Percentiles rank a stretch among this genome's conserved stretches.
These are phyloP conservation scores for Metschnikowia bowlesiae DNA, from an alignment of 805 yeast species.

Conservation along the genomic window DNA sequence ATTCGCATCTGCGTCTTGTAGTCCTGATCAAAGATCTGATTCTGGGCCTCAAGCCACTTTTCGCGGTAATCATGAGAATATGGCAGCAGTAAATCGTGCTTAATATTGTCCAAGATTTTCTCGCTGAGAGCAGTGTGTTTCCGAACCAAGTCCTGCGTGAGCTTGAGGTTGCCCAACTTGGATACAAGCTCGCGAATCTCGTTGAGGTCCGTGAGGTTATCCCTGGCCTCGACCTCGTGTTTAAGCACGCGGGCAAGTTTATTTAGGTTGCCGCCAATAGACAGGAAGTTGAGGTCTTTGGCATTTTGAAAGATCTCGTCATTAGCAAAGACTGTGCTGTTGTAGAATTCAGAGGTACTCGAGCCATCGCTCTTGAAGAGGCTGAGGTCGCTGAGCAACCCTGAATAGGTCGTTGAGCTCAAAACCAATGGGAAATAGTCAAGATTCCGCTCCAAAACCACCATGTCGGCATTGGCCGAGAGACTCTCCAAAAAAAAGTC, in stretches of 20 bases:
- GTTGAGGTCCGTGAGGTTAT: conserved; percentile 19
- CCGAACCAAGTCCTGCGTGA: conserved; percentile 61
- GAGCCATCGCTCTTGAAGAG: conserved; percentile 39
- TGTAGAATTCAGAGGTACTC: conserved; percentile 20
- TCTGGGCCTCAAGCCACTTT: conserved; percentile 56
- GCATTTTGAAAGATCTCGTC: conserved; percentile 52
- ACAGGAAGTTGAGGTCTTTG: conserved; percentile 68
- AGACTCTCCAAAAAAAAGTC: conserved; percentile 33
- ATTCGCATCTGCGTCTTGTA: conserved; percentile 28
- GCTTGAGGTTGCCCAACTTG: conserved; percentile 61
- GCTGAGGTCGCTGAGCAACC: conserved; percentile 71
- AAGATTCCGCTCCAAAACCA: conserved; percentile 72
- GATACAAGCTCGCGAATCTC: conserved; percentile 72
- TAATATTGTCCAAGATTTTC: conserved; percentile 47
- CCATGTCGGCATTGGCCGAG: conserved; percentile 58
- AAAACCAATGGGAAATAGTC: conserved; percentile 71
- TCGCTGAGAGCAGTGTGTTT: conserved; percentile 77
- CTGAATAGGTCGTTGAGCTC: conserved; percentile 76
- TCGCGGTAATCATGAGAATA: conserved; percentile 36
- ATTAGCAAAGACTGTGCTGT: conserved; percentile 24
- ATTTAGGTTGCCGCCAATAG: conserved; percentile 72
- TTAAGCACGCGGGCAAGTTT: conserved; percentile 67
- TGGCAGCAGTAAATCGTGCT: conserved; percentile 15
- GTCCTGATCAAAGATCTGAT: conserved; percentile 54
- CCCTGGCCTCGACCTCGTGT: conserved; percentile 49